A percentile compares a stretch with the other conserved stretches of the same genome.
Conservation (phyloP, 768 basidiomycete species). For the Exidia glandulosa region DNA sequence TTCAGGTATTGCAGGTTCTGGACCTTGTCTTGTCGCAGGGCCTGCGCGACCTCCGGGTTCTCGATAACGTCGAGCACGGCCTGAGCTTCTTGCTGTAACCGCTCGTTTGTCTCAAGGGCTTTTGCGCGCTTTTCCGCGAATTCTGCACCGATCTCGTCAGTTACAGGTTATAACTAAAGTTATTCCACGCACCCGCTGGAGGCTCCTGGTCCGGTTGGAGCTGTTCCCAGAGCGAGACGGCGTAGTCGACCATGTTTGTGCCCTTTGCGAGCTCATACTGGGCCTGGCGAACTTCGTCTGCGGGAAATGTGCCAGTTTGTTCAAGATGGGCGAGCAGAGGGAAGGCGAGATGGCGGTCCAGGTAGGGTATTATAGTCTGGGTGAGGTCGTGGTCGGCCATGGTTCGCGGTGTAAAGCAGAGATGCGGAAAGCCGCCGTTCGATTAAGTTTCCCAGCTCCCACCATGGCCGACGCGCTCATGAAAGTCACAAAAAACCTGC, state of each 20-base stretch:
- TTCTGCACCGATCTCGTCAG: constrained; percentile 36
- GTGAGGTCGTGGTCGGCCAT: constrained; percentile 66
- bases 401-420: neutral
- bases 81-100: constrained; percentile 81
- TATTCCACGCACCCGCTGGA: constrained; percentile 55
- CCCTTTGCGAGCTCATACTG: constrained; percentile 97
- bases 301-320: constrained; percentile 63
- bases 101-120: constrained; percentile 74
- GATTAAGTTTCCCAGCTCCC: neutral
- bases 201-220: constrained; percentile 60
- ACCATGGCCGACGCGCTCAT: constrained; percentile 39
- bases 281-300: constrained; percentile 70
- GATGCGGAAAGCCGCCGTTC: neutral
- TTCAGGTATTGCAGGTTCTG: constrained; percentile 92
- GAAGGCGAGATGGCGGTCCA: constrained; percentile 91
- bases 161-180: neutral
- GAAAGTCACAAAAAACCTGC: constrained; percentile 71
- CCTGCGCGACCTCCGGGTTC: constrained; percentile 91
- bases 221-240: constrained; percentile 67
- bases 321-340: constrained; percentile 84
- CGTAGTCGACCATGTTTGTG: constrained; percentile 98
- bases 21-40: constrained; percentile 90
- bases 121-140: constrained; percentile 73
- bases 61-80: constrained; percentile 92
- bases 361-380: constrained; percentile 78